Percentiles rank a stretch among this genome's conserved stretches.
Conservation (phyloP, 208 protist species). For the Angomonas deanei region DNA sequence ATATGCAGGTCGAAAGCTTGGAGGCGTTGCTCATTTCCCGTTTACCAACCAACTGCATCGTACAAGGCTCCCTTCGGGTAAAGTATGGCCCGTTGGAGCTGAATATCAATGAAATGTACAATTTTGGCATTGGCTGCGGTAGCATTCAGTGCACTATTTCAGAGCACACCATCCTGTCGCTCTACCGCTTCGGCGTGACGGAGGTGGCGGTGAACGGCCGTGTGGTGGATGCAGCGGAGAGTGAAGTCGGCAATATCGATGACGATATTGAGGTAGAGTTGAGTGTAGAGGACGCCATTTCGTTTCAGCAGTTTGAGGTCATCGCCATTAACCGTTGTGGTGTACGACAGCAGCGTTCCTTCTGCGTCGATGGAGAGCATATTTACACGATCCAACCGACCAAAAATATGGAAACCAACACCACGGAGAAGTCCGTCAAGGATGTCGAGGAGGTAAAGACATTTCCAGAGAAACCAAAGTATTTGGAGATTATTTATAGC, state of each 20-base stretch:
- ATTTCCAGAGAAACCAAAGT: constrained; percentile 67
- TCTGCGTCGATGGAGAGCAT: constrained; percentile 79
- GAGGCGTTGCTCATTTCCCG: constrained; percentile 54
- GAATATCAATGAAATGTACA: constrained; percentile 84
- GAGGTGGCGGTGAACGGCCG: constrained; percentile 75
- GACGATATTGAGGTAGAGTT: constrained; percentile 81
- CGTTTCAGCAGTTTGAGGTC: constrained; percentile 84
- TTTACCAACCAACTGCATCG: constrained; percentile 57
- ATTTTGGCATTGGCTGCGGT: constrained; percentile 79
- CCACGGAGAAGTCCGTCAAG: constrained; percentile 58
- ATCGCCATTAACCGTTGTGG: constrained; percentile 77
- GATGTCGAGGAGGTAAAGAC: constrained; percentile 71
- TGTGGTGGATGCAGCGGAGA: constrained; percentile 46
- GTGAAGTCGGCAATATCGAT: constrained; percentile 13
- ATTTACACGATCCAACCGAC: constrained; percentile 79
- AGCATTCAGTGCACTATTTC: constrained; percentile 68
- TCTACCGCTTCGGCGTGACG: constrained; percentile 78
- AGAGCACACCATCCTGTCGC: constrained; percentile 75
- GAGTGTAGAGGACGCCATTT: constrained; percentile 60
- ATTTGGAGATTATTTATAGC: constrained; percentile 77
- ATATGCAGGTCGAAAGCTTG: constrained; percentile 74
- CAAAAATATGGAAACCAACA: constrained; percentile 31
- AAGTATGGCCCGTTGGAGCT: constrained; percentile 77
- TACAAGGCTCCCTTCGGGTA: constrained; percentile 78
- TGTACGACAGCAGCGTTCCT: constrained; percentile 65